Conservation (phyloP, 345 rosid species). For the Limnanthes douglasii region DNA sequence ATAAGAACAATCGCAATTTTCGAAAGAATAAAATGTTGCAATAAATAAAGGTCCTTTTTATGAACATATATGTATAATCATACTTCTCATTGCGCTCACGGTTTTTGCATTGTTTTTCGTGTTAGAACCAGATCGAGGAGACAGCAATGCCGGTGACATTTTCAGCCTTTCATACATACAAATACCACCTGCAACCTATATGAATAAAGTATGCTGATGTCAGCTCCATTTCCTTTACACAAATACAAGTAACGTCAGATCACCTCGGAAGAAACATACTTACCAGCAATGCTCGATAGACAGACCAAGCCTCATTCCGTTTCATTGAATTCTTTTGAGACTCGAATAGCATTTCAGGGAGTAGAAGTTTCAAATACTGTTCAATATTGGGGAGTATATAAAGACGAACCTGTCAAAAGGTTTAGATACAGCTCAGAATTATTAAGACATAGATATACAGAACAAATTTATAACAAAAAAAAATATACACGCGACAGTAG, state of each 20-base stretch:
- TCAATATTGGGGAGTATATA: conserved; percentile 69
- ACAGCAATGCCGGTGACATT: conserved; percentile 29
- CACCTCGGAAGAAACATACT: too few species aligned
- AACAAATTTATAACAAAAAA: too few species aligned
- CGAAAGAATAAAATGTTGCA: not conserved
- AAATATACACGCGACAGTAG: not conserved
- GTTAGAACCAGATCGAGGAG: conserved; percentile 28
- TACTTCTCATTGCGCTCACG: conserved; percentile 25
- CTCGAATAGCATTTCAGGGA: conserved; percentile 54
- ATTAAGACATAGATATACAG: not conserved
- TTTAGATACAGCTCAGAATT: conserved; percentile 6
- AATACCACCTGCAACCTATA: conserved; percentile 65
- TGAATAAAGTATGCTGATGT: conserved; percentile 6
- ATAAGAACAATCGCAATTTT: not conserved
- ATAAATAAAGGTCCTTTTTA: not conserved
- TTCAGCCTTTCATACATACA: conserved; percentile 57
- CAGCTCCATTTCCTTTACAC: conserved; percentile 5
- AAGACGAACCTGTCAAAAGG: conserved; percentile 46
- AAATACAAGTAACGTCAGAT: conserved; percentile 5
- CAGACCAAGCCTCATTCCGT: conserved; percentile 72
- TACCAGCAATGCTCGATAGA: conserved; percentile 70
- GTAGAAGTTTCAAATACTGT: conserved; percentile 55
- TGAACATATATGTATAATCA: not conserved
- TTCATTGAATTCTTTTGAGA: conserved; percentile 45
- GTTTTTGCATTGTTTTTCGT: conserved; percentile 37